Evolutionary conservation across 768 basidiomycete species (phyloP).

Genomic region (Flagelloscypha sp.): DNA sequence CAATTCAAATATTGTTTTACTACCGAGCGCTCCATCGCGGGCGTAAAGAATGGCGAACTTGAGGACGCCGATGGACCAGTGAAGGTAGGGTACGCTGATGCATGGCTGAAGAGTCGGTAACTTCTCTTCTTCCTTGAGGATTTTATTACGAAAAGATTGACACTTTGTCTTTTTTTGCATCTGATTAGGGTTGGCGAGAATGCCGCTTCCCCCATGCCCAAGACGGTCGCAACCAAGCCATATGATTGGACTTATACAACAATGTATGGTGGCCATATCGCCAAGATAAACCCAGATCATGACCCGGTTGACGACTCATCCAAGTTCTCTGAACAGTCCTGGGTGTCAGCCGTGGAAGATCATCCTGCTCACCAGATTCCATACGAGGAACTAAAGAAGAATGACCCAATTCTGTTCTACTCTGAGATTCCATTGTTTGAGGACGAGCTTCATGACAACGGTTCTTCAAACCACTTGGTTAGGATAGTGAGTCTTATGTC

Average conservation of each 20-base stretch:
- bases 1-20: constrained; percentile 63
- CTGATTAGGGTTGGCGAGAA: constrained; percentile 33
- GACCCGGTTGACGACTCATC: constrained; percentile 3
- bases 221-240: constrained; percentile 69
- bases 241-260: constrained; percentile 99
- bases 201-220: constrained; percentile 59
- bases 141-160: not conserved
- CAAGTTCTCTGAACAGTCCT: no score
- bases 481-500: constrained; percentile 61
- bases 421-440: constrained; percentile 93
- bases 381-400: constrained; percentile 73
- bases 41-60: constrained; percentile 71
- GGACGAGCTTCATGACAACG: constrained; percentile 96
- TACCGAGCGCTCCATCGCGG: constrained; percentile 55
- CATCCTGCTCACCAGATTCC: constrained; percentile 65
- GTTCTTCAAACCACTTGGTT: constrained; percentile 74
- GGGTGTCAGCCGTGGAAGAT: constrained; percentile 50
- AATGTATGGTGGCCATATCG: constrained; percentile 60
- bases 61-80: constrained; percentile 83
- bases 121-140: constrained; percentile 13
- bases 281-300: constrained; percentile 6
- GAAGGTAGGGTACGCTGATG: constrained; percentile 90
- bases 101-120: constrained; percentile 87
- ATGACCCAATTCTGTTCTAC: constrained; percentile 97
- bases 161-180: constrained; percentile 3